Conservation (phyloP, 2,329 filamentous ascomycete genomes). For the Tolypocladium capitatum region DNA sequence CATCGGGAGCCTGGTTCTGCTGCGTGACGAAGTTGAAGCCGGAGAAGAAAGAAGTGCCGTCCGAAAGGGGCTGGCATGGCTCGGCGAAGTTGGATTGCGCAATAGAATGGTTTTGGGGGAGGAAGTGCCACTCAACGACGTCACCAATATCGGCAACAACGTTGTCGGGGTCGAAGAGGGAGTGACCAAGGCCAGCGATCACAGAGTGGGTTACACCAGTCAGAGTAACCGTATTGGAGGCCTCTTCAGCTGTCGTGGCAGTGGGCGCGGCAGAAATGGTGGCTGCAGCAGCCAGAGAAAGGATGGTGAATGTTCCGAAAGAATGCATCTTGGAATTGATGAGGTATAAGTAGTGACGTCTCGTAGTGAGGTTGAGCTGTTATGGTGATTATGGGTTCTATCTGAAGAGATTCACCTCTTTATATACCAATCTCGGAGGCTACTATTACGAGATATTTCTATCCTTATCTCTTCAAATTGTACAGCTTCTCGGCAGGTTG, state of each 20-base stretch:
- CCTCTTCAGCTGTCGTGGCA: constrained; percentile 10
- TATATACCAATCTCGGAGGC: not conserved
- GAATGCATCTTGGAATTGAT: not conserved
- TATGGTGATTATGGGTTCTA: not conserved
- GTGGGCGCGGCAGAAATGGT: constrained; percentile 19
- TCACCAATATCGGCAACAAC: constrained; percentile 35
- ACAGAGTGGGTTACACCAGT: constrained; percentile 32
- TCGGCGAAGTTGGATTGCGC: constrained; percentile 26
- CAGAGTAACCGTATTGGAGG: constrained; percentile 19
- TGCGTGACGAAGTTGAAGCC: constrained; percentile 28
- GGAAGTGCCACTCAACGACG: constrained; percentile 41
- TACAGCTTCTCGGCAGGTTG: not conserved
- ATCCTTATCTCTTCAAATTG: too few relatives aligned
- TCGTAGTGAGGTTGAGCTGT: not conserved
- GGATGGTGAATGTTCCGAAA: not conserved
- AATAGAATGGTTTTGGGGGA: constrained; percentile 36
- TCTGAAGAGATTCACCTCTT: not conserved
- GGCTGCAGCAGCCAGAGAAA: constrained; percentile 8
- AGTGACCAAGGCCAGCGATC: constrained; percentile 28
- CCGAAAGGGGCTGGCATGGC: constrained; percentile 27
- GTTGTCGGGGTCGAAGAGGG: constrained; percentile 36
- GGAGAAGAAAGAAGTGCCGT: constrained; percentile 27
- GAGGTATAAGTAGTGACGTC: not conserved
- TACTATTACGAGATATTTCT: not conserved
- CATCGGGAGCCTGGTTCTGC: constrained; percentile 21